A percentile compares a stretch with the other conserved stretches of the same genome.
These are phyloP conservation scores for Inosperma sp. DNA, from an alignment of 768 basidiomycete species.

Conservation along the genomic window DNA sequence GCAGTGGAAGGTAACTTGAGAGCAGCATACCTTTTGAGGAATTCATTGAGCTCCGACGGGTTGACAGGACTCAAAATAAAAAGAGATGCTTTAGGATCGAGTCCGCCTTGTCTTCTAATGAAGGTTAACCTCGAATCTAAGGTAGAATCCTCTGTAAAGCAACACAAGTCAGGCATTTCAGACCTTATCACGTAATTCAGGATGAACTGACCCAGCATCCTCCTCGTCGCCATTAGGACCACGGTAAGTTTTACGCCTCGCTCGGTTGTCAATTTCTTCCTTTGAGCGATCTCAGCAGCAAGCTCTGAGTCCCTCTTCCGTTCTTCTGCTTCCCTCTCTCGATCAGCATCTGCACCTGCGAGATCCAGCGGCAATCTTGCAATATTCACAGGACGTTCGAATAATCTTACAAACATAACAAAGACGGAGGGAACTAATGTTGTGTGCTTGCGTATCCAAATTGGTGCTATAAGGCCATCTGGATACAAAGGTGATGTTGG, in stretches of 20 bases:
- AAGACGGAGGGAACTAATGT: conserved; percentile 90
- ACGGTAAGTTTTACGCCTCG: conserved; percentile 92
- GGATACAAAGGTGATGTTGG: conserved; percentile 87
- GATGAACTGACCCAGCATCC: conserved; percentile 66
- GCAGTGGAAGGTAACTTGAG: background rate
- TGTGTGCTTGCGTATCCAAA: conserved; percentile 97
- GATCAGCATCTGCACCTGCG: conserved; percentile 49
- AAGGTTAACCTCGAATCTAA: conserved; percentile 81
- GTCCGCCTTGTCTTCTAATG: conserved; percentile 80
- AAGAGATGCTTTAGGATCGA: conserved; percentile 87
- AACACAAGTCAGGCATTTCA: background rate
- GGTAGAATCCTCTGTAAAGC: conserved; percentile 68
- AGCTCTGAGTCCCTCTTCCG: conserved; percentile 69
- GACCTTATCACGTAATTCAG: conserved; percentile 2
- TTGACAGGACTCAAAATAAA: conserved; percentile 95
- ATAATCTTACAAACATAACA: conserved; percentile 84
- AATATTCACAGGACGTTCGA: conserved; percentile 51
- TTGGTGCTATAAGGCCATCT: conserved; percentile 93
- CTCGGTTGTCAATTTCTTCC: conserved; percentile 79
- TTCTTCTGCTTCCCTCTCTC: conserved; percentile 63
- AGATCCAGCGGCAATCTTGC: conserved; percentile 54
- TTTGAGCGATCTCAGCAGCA: conserved; percentile 68
- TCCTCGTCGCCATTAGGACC: conserved; percentile 84
- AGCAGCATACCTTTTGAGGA: conserved; percentile 64
- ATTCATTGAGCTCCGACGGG: conserved; percentile 79